Base-by-base conservation (phyloP, 352 stramenopile genomes). In the Globisporangium carolinianum region DNA sequence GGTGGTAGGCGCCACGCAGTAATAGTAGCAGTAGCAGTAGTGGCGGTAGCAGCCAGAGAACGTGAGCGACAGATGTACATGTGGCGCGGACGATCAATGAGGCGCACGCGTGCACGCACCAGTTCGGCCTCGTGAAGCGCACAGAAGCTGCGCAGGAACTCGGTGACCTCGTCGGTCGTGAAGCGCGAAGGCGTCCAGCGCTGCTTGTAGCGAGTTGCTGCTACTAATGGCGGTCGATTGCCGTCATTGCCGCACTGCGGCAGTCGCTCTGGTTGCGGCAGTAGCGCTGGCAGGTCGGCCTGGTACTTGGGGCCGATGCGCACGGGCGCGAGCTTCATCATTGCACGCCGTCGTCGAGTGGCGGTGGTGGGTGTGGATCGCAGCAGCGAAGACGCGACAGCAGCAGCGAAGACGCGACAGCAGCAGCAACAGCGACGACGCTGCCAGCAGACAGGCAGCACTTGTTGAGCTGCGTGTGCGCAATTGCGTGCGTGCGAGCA, bases 51-150 rank as follows among this genome's bases (percentile, higher is more conserved):
- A 45, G 3, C 39, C 5, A 24, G 12, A 17, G 11, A 48, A 24
- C 24, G 24, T 24, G 24, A 24, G 2, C 24, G 24, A 24, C 24
- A 24, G 24, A 24, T 24, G 24, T 24, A 24, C 2, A 24, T 24
- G 43, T 24, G 15, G 15, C 11, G 15, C 24, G 5, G 5, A 36
- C 15, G n/a, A 45, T 10, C 12, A 3, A 57, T 58, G 53, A 43
- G 17, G 17, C 24, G 18, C 15, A 46, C 32, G 7, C 4, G 1
- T 6, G 8, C 3, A 58, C 46, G n/a, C 53, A 90, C 79, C 66
- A 71, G 9, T 50, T 91, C 81, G 15, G 58, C 58, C 62, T 91
- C 79, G 43, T 80, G 73, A 2, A 87, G 59, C 36, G 66, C 74
- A 37, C 72, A 67, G 37, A 67, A 72, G 55, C 71, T 60, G n/a